Conservation (phyloP, 2,329 filamentous ascomycete species). For the Chrysosporium queenslandicum region DNA sequence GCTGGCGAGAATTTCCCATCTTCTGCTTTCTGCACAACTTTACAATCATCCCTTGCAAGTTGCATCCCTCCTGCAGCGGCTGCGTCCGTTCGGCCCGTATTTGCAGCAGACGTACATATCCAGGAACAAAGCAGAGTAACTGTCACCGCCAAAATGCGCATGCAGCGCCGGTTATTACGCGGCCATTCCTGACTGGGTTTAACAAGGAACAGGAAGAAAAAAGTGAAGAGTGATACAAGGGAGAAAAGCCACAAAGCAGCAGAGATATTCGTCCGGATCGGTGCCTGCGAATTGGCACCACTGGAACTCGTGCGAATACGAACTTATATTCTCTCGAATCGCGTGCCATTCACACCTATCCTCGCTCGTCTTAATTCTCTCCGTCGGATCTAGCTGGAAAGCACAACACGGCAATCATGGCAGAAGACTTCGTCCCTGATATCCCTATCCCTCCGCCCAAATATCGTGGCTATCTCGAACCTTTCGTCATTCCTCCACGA, state of each 20-base stretch:
- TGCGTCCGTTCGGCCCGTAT: slow-evolving; percentile 1
- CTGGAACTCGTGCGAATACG: not conserved
- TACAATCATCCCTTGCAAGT: not conserved
- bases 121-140: not conserved
- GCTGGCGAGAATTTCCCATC: not conserved
- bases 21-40: not conserved
- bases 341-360: too few relatives aligned
- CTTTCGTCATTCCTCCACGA: slow-evolving; percentile 17
- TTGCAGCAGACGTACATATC: not conserved
- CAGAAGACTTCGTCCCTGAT: not conserved
- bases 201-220: not conserved
- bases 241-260: not conserved
- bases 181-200: not conserved
- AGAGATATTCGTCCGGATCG: not conserved
- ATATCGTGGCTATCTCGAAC: slow-evolving; percentile 6
- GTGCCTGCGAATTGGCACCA: not conserved
- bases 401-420: not conserved
- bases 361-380: not conserved
- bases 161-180: not conserved
- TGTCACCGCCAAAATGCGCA: slow-evolving; percentile 1
- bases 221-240: too few relatives aligned
- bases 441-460: slow-evolving; percentile 14
- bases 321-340: not conserved
- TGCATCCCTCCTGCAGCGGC: slow-evolving; percentile 6
- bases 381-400: too few relatives aligned